Conservation (phyloP, 345 rosid species). For the Viola odorata region DNA sequence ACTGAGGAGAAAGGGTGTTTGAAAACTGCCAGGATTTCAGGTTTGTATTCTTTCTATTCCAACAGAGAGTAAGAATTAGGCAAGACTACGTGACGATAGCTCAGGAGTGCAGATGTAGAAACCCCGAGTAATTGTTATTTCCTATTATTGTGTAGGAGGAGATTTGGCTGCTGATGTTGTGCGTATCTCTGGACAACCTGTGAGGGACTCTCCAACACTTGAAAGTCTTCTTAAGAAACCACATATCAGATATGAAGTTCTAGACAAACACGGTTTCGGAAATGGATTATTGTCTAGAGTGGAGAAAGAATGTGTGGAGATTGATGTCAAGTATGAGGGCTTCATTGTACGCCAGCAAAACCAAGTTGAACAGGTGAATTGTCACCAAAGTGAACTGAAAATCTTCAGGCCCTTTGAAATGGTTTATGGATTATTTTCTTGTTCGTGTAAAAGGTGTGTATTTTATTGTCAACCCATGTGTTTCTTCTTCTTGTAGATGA, state of each 20-base stretch:
- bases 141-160: conserved; percentile 44
- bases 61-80: neutral
- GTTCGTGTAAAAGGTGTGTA: neutral
- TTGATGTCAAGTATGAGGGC: conserved; percentile 90
- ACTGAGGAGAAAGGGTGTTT: conserved; percentile 74
- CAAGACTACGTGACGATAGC: too few relatives aligned
- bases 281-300: conserved; percentile 50
- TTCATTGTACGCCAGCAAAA: conserved; percentile 77
- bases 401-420: neutral
- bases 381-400: neutral
- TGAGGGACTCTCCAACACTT: conserved; percentile 67
- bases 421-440: neutral
- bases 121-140: neutral
- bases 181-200: conserved; percentile 70
- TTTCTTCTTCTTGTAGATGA: conserved; percentile 51
- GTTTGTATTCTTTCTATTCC: conserved; percentile 29
- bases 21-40: conserved; percentile 78
- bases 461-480: conserved; percentile 3
- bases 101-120: neutral
- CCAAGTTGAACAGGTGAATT: conserved; percentile 76
- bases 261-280: conserved; percentile 86
- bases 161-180: conserved; percentile 77
- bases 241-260: conserved; percentile 64
- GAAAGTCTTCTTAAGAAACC: conserved; percentile 94
- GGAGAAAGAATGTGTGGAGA: conserved; percentile 88